Evolutionary conservation across 1,284 basidiomycete genomes (phyloP).

Genomic region (Rhodotorula sp.): DNA sequence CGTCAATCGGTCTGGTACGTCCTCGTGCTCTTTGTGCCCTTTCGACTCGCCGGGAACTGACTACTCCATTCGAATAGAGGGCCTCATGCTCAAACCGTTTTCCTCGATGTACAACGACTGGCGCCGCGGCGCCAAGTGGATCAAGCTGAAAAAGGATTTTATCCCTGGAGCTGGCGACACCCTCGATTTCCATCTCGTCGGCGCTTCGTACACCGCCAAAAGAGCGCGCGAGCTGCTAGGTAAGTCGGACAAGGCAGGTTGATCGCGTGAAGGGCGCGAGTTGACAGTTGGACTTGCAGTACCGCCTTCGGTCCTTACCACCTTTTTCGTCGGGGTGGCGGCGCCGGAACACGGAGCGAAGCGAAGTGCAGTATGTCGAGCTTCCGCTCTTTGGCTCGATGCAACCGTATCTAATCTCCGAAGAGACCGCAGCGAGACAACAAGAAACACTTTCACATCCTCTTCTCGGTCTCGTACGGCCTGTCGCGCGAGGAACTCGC

Average conservation of each 20-base stretch:
- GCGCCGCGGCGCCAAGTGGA: conserved; percentile 60
- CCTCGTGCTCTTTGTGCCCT: not conserved
- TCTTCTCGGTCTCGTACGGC: conserved; percentile 74
- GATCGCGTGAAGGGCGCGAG: too few relatives aligned
- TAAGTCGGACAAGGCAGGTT: conserved; percentile 46
- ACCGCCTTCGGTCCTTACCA: conserved; percentile 67
- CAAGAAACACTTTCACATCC: conserved; percentile 63
- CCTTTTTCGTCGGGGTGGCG: conserved; percentile 66
- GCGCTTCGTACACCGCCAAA: conserved; percentile 72
- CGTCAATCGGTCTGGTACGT: conserved; percentile 6
- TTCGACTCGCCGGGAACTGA: not conserved
- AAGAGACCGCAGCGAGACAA: conserved; percentile 10
- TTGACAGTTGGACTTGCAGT: conserved; percentile 53
- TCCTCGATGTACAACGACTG: conserved; percentile 65
- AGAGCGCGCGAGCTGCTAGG: conserved; percentile 71
- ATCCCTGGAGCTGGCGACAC: conserved; percentile 78
- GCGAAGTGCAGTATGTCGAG: conserved; percentile 5
- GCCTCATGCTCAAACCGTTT: conserved; percentile 73
- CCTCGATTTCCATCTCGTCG: conserved; percentile 71
- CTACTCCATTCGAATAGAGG: conserved; percentile 48
- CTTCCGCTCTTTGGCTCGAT: too few relatives aligned
- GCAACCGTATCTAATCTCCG: not conserved
- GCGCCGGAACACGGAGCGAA: conserved; percentile 45
- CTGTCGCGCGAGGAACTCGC: conserved; percentile 64
- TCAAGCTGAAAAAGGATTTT: conserved; percentile 75